A percentile compares a stretch with the other conserved stretches of the same genome.
Evolutionary conservation across 179 eudicot genomes (phyloP).

Genomic region (Corrigiola litoralis): DNA sequence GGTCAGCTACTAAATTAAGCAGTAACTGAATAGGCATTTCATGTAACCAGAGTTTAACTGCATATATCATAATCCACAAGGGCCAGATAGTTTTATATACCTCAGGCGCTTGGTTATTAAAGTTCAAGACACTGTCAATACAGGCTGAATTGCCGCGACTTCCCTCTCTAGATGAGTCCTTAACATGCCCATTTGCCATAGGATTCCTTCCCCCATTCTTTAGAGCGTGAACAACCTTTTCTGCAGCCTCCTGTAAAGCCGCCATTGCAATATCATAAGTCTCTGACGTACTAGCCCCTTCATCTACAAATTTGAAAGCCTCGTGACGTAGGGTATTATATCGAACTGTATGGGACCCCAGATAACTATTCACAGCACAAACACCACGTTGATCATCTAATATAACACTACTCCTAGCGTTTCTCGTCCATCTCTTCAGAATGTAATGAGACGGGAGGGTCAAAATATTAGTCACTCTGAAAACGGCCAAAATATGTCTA

Average conservation of each 20-base stretch:
- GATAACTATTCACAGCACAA: constrained; percentile 33
- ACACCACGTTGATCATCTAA: constrained; percentile 40
- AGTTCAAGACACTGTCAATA: constrained; percentile 24
- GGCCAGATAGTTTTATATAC: constrained; percentile 23
- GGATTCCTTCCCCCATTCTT: constrained; percentile 44
- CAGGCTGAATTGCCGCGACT: constrained; percentile 16
- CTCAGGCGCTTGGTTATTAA: constrained; percentile 49
- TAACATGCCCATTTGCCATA: constrained; percentile 36
- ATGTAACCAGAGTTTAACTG: not conserved
- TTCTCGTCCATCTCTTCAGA: constrained; percentile 64
- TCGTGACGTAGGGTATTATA: constrained; percentile 54
- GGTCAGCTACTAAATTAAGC: too few species aligned
- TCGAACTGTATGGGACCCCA: constrained; percentile 61
- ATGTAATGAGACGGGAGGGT: constrained; percentile 59
- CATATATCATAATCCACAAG: not conserved
- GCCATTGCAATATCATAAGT: constrained; percentile 47
- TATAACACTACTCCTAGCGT: constrained; percentile 56
- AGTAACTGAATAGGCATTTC: not conserved
- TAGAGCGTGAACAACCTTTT: constrained; percentile 42
- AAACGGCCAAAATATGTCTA: constrained; percentile 62
- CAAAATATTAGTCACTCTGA: constrained; percentile 57
- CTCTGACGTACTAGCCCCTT: constrained; percentile 49
- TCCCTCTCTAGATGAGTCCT: constrained; percentile 24
- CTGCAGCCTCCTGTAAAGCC: constrained; percentile 61
- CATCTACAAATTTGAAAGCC: constrained; percentile 60